A percentile compares a stretch with the other conserved stretches of the same genome.
phyloP scores from a whole-genome alignment of 331 rosid genomes.

The Pyrus hybrid region DNA sequence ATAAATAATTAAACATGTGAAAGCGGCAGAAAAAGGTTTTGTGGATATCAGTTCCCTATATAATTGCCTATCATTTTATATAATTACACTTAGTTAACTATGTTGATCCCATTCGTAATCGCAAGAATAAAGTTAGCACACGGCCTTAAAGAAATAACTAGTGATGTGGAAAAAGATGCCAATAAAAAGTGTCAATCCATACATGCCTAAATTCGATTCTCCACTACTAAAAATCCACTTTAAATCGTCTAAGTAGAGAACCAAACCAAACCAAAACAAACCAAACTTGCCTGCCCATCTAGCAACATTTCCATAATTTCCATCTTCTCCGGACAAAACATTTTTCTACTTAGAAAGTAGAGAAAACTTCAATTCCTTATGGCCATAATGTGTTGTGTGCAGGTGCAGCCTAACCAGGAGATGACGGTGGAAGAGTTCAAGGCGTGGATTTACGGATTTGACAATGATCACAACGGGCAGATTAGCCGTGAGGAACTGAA shows the following conservation, averaged over 20 bases:
- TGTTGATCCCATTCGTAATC: too few species aligned
- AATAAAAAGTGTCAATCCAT: not conserved
- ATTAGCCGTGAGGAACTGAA: slow-evolving; percentile 10
- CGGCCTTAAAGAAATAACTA: not conserved
- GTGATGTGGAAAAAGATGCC: not conserved
- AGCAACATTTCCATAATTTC: not conserved
- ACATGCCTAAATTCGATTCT: slow-evolving; percentile 1
- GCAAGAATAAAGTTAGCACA: too few species aligned
- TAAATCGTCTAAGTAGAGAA: not conserved
- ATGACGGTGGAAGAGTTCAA: slow-evolving; percentile 18
- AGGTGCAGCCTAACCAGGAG: slow-evolving; percentile 11
- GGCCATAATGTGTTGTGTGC: slow-evolving; percentile 6
- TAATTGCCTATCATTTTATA: too few species aligned
- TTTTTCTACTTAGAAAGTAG: not conserved
- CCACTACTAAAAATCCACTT: not conserved
- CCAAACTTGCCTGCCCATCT: not conserved
- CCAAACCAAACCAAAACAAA: not conserved
- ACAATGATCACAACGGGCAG: not conserved
- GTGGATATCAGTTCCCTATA: too few species aligned
- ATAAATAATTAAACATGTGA: too few species aligned
- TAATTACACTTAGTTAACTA: too few species aligned
- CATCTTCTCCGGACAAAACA: not conserved
- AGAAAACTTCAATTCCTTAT: not conserved
- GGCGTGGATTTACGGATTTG: slow-evolving; percentile 8
- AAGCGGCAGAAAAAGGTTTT: too few species aligned